A percentile compares a stretch with the other conserved stretches of the same genome.
Evolutionary conservation across 1,284 basidiomycete species (phyloP).

Genomic region (Cryptococcus hybrid): DNA sequence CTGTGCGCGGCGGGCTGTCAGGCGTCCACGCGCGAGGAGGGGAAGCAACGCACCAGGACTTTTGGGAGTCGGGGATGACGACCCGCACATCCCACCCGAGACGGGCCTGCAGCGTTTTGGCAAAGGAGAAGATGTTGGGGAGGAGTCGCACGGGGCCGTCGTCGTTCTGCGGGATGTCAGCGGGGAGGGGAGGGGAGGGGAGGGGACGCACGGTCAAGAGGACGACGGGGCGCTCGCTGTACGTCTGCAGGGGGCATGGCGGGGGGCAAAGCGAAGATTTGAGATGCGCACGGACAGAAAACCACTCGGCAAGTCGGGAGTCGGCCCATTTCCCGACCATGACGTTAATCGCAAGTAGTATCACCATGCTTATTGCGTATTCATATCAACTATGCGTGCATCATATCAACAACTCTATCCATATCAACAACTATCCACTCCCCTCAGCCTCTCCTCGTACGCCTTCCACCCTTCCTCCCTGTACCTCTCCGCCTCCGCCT

Average conservation of each 20-base stretch:
- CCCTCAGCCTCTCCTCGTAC: slow-evolving; percentile 60
- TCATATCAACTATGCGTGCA: too few species aligned
- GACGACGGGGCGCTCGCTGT: slow-evolving; percentile 37
- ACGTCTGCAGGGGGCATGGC: slow-evolving; percentile 31
- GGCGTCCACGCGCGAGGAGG: neutral
- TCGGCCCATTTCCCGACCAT: too few species aligned
- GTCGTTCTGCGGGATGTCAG: slow-evolving; percentile 55
- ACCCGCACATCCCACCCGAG: slow-evolving; percentile 85
- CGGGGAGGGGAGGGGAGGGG: slow-evolving; percentile 3
- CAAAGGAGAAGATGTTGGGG: slow-evolving; percentile 79
- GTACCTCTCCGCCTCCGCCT: slow-evolving; percentile 77
- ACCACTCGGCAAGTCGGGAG: too few species aligned
- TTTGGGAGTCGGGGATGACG: slow-evolving; percentile 81
- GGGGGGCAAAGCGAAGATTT: neutral
- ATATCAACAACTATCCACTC: neutral
- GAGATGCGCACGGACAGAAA: too few species aligned
- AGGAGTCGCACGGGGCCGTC: slow-evolving; percentile 73
- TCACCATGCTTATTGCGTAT: too few species aligned
- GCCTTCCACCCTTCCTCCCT: slow-evolving; percentile 86
- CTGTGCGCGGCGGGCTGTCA: slow-evolving; percentile 11
- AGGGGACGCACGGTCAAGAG: slow-evolving; percentile 33
- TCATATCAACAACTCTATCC: too few species aligned
- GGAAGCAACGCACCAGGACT: slow-evolving; percentile 64
- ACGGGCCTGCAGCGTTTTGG: slow-evolving; percentile 61
- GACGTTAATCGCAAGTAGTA: too few species aligned